Base-by-base conservation (phyloP, 2,329 filamentous ascomycete species). In the Malbranchea zuffiana region DNA sequence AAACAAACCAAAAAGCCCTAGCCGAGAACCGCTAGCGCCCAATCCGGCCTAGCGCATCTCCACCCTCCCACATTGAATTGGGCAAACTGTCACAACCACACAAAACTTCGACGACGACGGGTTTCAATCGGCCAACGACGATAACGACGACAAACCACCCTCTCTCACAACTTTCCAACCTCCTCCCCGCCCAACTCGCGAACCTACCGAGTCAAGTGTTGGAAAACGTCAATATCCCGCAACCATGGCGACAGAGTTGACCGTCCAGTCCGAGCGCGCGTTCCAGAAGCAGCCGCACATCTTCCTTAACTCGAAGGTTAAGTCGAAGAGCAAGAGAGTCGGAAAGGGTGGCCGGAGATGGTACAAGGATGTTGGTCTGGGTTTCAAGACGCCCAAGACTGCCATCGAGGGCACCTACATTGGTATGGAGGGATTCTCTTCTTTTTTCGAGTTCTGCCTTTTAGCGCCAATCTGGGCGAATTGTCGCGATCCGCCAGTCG, bases 201-300 rank as follows among this genome's bases (percentile, higher is more conserved):
- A 50, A 49, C 47, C 51, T 51, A 50, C 55, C 52, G 58, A 56
- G 33, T 32, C 50, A 52, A 44, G 46, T 45, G 59, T 62, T 57
- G 57, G 54, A 44, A 47, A 43, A 45, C 47, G 49, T 35, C 35
- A 55, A 55, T 66, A 63, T 66, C 63, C 61, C 62, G 71, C 70
- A 74, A 78, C 66, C 69, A 94, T 93, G 86, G 86, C 86, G 67
- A 94, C 86, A 78, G 86, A 94, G 77, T 78, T 95, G 74, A 93
- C 86, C 69, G 90, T 98, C 71, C 90, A 98, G 81, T 92, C 85
- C 68, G 90, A 98, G 82, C 88, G 90, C 75, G 90, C 90, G 78
- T 98, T 83, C 84, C 90, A 96, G 74, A 98, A 98, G 82, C 88
- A 98, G 79, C 90, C 90, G 69, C 90, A 98, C 73, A 94, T 98